These are phyloP conservation scores for Rhinocladiella mackenziei DNA, from an alignment of 2,329 filamentous ascomycete species.

Conservation along the genomic window DNA sequence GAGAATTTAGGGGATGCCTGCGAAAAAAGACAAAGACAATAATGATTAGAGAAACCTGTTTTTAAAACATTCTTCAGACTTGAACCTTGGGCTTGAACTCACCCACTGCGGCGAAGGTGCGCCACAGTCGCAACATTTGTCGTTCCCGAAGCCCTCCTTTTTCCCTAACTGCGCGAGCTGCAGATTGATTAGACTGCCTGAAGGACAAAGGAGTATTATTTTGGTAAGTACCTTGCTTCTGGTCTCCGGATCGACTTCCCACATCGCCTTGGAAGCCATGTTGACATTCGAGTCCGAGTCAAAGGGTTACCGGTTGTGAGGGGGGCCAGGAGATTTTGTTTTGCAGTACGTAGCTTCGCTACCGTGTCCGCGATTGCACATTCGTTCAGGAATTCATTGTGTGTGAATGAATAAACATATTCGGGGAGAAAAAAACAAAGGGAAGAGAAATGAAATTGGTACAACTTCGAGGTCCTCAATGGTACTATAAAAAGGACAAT, in stretches of 20 bases:
- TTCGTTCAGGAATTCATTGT: too few relatives aligned
- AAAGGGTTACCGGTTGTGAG: background rate
- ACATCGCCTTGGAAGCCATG: constrained; percentile 57
- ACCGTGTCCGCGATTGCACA: too few relatives aligned
- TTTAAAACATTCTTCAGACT: too few relatives aligned
- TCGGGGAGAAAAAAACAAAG: too few relatives aligned
- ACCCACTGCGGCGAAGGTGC: constrained; percentile 98
- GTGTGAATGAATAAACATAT: too few relatives aligned
- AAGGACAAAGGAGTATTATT: background rate
- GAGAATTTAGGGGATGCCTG: constrained; percentile 87
- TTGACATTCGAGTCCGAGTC: constrained; percentile 8
- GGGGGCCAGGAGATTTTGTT: background rate
- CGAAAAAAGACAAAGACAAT: too few relatives aligned
- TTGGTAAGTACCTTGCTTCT: constrained; percentile 69
- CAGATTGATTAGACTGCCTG: background rate
- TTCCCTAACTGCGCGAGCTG: constrained; percentile 90
- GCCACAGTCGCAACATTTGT: constrained; percentile 88
- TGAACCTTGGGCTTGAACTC: too few relatives aligned
- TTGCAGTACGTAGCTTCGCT: too few relatives aligned
- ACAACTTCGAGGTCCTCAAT: too few relatives aligned
- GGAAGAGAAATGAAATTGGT: too few relatives aligned
- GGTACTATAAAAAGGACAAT: too few relatives aligned
- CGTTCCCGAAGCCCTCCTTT: constrained; percentile 68
- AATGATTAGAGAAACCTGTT: too few relatives aligned
- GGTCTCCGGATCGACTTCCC: constrained; percentile 98